Evolutionary conservation across 257 asterid species (phyloP).

Genomic region (Rubia yunnanensis): DNA sequence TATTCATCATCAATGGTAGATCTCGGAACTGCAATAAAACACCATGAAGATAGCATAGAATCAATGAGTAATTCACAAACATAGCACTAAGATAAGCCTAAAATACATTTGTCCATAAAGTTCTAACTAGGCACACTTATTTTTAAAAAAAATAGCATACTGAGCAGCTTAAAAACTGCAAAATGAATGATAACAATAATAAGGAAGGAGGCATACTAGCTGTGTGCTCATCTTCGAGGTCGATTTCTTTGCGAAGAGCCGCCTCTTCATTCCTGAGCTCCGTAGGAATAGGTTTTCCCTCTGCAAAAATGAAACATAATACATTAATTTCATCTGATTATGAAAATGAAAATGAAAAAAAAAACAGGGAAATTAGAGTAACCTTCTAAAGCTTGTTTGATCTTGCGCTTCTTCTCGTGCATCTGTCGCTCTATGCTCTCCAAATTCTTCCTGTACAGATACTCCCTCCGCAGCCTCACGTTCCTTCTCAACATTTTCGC

Average conservation of each 20-base stretch:
- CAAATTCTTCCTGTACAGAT: conserved; percentile 79
- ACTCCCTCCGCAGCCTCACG: conserved; percentile 68
- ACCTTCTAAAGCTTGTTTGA: conserved; percentile 78
- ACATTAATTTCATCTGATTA: not conserved
- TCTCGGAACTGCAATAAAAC: conserved; percentile 47
- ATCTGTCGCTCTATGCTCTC: conserved; percentile 82
- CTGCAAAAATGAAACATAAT: conserved; percentile 24
- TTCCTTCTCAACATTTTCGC: conserved; percentile 67
- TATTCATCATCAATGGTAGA: conserved; percentile 93
- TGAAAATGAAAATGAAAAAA: not conserved
- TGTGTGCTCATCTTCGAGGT: conserved; percentile 83
- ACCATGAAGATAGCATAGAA: not conserved
- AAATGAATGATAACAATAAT: not conserved
- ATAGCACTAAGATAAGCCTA: not conserved
- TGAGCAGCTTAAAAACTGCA: not conserved
- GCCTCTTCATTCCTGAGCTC: conserved; percentile 95
- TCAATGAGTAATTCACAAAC: not conserved
- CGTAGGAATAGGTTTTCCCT: conserved; percentile 95
- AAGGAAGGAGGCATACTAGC: conserved; percentile 36
- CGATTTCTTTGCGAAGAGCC: conserved; percentile 83
- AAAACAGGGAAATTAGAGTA: not conserved
- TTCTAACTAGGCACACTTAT: not conserved
- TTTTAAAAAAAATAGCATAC: not conserved
- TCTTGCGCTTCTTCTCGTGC: conserved; percentile 84
- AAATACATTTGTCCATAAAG: not conserved